Evolutionary conservation across 2,329 filamentous ascomycete species (phyloP).

Genomic region (Hansfordia pulvinata): DNA sequence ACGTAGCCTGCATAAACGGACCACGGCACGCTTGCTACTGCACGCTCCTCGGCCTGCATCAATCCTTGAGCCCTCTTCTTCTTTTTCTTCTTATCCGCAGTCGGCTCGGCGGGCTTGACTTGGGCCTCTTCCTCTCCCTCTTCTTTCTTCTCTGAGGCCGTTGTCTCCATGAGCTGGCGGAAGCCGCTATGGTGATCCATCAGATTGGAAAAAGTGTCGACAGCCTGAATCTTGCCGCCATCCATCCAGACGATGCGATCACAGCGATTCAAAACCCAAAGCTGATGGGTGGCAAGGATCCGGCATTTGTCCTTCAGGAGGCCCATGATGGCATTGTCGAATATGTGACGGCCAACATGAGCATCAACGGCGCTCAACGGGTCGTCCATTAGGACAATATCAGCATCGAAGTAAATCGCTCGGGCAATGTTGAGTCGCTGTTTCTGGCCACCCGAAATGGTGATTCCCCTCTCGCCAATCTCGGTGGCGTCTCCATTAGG

Average conservation of each 20-base stretch:
- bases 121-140: conserved; percentile 36
- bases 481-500: conserved; percentile 80
- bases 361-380: conserved; percentile 57
- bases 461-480: conserved; percentile 91
- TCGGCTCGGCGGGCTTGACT: conserved; percentile 29
- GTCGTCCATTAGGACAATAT: conserved; percentile 57
- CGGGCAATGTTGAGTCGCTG: conserved; percentile 90
- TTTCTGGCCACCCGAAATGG: conserved; percentile 89
- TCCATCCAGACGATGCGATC: conserved; percentile 94
- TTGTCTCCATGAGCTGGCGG: conserved; percentile 73
- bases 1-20: conserved; percentile 69
- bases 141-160: conserved; percentile 55
- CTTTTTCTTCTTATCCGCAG: conserved; percentile 31
- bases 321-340: conserved; percentile 87
- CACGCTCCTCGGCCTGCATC: conserved; percentile 59
- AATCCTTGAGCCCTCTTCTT: conserved; percentile 46
- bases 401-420: conserved; percentile 56
- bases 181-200: conserved; percentile 72
- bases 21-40: conserved; percentile 67
- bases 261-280: conserved; percentile 82
- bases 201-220: conserved; percentile 82
- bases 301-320: conserved; percentile 80
- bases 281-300: conserved; percentile 85
- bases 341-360: conserved; percentile 62
- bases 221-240: conserved; percentile 65